These are phyloP conservation scores for Tuctoria greenei DNA, from an alignment of 176 grass and related monocot genomes.

Conservation along the genomic window DNA sequence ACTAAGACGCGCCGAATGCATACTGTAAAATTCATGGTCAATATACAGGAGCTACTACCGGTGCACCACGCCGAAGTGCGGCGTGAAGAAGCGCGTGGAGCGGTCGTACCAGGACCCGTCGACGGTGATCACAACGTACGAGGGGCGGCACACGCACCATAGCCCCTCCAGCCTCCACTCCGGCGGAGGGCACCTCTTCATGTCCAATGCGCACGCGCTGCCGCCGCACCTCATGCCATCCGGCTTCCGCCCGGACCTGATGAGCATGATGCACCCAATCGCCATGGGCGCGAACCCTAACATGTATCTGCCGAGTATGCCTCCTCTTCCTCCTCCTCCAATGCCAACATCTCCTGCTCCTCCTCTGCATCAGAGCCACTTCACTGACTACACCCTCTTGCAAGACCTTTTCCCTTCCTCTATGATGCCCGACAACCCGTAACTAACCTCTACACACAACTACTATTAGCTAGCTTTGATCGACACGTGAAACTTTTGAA, in stretches of 20 bases:
- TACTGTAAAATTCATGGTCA: not conserved
- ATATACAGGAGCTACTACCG: slow-evolving; percentile 80
- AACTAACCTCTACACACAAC: slow-evolving; percentile 20
- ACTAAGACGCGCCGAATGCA: not conserved
- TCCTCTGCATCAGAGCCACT: slow-evolving; percentile 48
- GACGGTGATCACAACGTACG: slow-evolving; percentile 88
- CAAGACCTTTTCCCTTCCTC: slow-evolving; percentile 67
- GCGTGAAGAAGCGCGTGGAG: slow-evolving; percentile 96
- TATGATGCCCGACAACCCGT: slow-evolving; percentile 50
- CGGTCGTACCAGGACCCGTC: slow-evolving; percentile 83
- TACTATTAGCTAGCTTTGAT: slow-evolving; percentile 36
- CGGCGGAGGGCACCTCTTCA: slow-evolving; percentile 47
- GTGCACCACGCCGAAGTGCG: slow-evolving; percentile 88
- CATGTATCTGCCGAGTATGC: slow-evolving; percentile 52
- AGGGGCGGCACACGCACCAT: slow-evolving; percentile 88
- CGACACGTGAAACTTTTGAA: slow-evolving; percentile 25
- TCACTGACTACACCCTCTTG: slow-evolving; percentile 69
- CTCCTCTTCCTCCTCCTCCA: slow-evolving; percentile 10
- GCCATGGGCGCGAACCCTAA: slow-evolving; percentile 52
- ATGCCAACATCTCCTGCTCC: slow-evolving; percentile 20
- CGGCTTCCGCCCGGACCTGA: slow-evolving; percentile 40
- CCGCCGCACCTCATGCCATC: slow-evolving; percentile 34
- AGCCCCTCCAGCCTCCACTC: slow-evolving; percentile 63
- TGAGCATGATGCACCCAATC: slow-evolving; percentile 41
- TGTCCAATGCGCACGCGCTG: slow-evolving; percentile 13